Conservation (phyloP, 2,329 filamentous ascomycete species). For the Calonectria crousiana region DNA sequence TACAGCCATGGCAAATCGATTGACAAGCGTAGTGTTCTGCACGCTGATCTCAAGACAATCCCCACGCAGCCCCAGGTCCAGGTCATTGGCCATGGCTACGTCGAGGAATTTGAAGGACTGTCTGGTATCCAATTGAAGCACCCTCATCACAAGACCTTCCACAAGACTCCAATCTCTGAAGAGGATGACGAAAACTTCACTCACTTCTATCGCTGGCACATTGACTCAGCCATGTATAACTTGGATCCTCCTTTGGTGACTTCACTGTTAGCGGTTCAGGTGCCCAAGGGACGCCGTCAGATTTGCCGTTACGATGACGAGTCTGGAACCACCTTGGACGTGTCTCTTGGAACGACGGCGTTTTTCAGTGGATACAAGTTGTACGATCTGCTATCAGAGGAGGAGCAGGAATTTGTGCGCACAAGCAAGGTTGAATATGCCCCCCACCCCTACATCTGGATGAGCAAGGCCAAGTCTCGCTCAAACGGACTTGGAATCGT, state of each 20-base stretch:
- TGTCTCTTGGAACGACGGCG: conserved; percentile 11
- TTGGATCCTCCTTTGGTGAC: conserved; percentile 15
- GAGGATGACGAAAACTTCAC: conserved; percentile 1
- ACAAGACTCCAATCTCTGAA: not conserved
- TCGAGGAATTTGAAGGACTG: conserved; percentile 8
- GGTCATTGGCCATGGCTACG: conserved; percentile 10
- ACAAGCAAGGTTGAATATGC: conserved; percentile 11
- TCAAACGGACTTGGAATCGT: conserved; percentile 13
- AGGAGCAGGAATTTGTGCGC: not conserved
- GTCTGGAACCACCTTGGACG: not conserved
- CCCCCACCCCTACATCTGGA: conserved; percentile 15
- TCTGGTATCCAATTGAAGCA: conserved; percentile 3
- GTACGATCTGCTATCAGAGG: conserved; percentile 9
- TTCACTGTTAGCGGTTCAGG: not conserved
- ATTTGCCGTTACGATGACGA: conserved; percentile 17
- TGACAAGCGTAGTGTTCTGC: conserved; percentile 9
- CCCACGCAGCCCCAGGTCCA: conserved; percentile 11
- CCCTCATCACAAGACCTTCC: conserved; percentile 7
- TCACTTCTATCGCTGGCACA: conserved; percentile 21
- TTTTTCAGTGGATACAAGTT: conserved; percentile 15
- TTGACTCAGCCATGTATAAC: conserved; percentile 20
- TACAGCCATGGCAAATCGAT: conserved; percentile 14
- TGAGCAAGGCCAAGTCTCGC: conserved; percentile 12
- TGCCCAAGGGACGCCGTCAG: conserved; percentile 10
- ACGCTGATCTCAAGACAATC: conserved; percentile 12